Percentiles rank a stretch among this genome's conserved stretches.
Conservation (phyloP, 768 basidiomycete species). For the Ramaria sp. region DNA sequence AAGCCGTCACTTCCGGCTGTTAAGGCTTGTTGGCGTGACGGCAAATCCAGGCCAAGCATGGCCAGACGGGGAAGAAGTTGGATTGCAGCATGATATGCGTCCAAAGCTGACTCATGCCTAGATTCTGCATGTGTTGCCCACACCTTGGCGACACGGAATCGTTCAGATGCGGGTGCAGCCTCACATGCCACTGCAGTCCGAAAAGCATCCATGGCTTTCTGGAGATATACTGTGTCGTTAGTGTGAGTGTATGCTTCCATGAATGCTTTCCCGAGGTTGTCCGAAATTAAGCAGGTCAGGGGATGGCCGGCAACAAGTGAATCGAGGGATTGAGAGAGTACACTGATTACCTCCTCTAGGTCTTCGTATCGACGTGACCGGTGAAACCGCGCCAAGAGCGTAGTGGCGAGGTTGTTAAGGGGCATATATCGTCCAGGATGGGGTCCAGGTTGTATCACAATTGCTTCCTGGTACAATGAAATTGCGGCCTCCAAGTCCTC, state of each 20-base stretch:
- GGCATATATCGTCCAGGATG: slow-evolving; percentile 12
- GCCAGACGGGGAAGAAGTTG: slow-evolving; percentile 15
- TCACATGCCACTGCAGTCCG: neutral
- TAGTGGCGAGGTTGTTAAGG: slow-evolving; percentile 19
- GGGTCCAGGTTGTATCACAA: neutral
- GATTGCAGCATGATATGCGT: slow-evolving; percentile 20
- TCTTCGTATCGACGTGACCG: slow-evolving; percentile 16
- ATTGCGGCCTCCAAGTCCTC: slow-evolving; percentile 20
- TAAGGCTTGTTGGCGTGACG: slow-evolving; percentile 14
- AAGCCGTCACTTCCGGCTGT: slow-evolving; percentile 12
- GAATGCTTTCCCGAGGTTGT: neutral
- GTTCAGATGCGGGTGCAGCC: neutral
- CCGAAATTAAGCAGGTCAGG: neutral
- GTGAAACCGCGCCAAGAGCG: slow-evolving; percentile 20
- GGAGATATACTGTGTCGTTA: neutral
- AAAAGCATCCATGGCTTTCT: neutral
- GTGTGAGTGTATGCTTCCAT: neutral
- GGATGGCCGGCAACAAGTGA: neutral
- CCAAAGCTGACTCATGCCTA: slow-evolving; percentile 20
- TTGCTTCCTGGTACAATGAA: slow-evolving; percentile 13
- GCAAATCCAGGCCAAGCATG: slow-evolving; percentile 13
- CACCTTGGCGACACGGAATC: neutral
- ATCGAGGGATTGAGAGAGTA: neutral
- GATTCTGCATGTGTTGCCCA: neutral
- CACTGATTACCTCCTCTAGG: slow-evolving; percentile 18